Percentiles rank a stretch among this genome's conserved stretches.
Conservation (phyloP, 177 flowering plant genomes). For the Vitis hybrid region DNA sequence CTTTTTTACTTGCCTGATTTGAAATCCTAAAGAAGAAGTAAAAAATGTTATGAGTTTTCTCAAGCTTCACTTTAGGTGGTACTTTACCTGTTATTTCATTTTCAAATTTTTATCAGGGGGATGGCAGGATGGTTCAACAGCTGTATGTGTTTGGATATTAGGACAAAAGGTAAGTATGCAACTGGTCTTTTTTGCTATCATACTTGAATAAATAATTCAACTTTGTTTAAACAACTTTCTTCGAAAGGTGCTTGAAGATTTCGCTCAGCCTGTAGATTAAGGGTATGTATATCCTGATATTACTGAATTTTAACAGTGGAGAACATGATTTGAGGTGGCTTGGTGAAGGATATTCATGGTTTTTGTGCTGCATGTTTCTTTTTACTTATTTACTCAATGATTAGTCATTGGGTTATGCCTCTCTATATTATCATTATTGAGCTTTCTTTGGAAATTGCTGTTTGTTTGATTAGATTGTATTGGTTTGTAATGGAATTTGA, state of each 20-base stretch:
- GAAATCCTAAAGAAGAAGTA: too few relatives aligned
- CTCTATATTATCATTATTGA: too few relatives aligned
- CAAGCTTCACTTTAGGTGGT: not conserved
- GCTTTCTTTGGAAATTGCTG: too few relatives aligned
- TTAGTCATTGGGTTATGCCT: too few relatives aligned
- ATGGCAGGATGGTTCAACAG: constrained; percentile 79
- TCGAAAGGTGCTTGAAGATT: not conserved
- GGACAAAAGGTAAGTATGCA: constrained; percentile 47
- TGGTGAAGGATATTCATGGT: too few relatives aligned
- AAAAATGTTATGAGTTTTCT: not conserved
- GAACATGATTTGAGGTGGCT: too few relatives aligned
- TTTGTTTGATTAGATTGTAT: too few relatives aligned
- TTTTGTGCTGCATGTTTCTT: too few relatives aligned
- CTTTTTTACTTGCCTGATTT: not conserved
- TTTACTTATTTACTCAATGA: too few relatives aligned
- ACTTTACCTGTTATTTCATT: not conserved
- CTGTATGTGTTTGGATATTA: constrained; percentile 67
- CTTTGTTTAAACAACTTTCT: not conserved
- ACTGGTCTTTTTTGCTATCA: not conserved
- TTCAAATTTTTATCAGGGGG: constrained; percentile 43
- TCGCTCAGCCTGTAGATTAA: not conserved
- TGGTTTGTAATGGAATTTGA: too few relatives aligned
- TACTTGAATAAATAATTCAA: not conserved
- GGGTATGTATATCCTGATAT: too few relatives aligned
- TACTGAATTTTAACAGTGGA: too few relatives aligned